A percentile compares a stretch with the other conserved stretches of the same genome.
Conservation (phyloP, 768 basidiomycete genomes). For the Rhodotorula paludigena region DNA sequence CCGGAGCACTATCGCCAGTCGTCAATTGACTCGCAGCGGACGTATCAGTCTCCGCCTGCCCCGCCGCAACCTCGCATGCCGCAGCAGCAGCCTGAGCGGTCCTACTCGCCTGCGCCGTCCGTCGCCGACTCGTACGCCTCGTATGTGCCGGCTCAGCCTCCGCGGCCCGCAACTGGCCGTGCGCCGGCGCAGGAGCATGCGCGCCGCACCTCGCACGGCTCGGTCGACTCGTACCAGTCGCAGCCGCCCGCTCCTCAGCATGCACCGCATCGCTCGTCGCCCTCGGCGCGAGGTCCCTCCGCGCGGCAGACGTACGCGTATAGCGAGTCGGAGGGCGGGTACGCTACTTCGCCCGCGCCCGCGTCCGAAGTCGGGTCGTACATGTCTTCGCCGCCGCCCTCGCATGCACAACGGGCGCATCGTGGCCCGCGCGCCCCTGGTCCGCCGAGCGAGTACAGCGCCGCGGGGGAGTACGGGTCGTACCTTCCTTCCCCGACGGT, state of each 20-base stretch:
- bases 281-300: background rate
- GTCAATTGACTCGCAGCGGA: background rate
- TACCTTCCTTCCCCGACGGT: conserved; percentile 2
- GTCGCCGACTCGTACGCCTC: background rate
- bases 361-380: background rate
- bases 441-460: conserved; percentile 14
- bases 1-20: background rate
- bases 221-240: background rate
- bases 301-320: background rate
- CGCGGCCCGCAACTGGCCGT: too few relatives aligned
- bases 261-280: background rate
- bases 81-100: background rate
- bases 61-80: background rate
- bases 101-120: conserved; percentile 9
- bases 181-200: background rate
- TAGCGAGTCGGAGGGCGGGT: background rate
- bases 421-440: background rate
- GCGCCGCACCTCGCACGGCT: background rate
- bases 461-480: conserved; percentile 11
- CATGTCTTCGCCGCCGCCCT: background rate
- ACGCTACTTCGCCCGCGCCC: background rate
- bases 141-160: background rate
- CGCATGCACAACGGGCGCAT: background rate
- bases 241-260: background rate
- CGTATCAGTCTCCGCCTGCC: background rate